Evolutionary conservation across 192 early-diverging fungal species (phyloP).

Genomic region (Tieghemiomyces parasiticus): DNA sequence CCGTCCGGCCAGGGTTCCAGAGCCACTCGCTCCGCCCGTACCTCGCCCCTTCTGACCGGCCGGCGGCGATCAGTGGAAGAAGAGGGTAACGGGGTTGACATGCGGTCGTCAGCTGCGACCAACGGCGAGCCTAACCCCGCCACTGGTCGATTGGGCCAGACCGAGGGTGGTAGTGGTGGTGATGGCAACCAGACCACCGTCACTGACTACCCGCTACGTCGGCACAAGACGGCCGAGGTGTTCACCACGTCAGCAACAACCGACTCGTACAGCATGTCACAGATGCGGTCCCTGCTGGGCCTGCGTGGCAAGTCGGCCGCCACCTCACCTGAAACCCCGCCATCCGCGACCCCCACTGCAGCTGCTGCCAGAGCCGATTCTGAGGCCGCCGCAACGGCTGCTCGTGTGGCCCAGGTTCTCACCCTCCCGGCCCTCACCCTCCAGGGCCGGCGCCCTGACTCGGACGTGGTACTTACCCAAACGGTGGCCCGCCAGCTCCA

Average conservation of each 20-base stretch:
- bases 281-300: slow-evolving; percentile 5
- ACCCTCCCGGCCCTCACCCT: slow-evolving; percentile 6
- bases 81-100: too few species aligned
- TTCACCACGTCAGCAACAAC: too few species aligned
- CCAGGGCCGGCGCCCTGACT: slow-evolving; percentile 8
- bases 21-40: neutral
- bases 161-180: too few species aligned
- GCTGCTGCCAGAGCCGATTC: too few species aligned
- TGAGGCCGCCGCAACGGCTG: too few species aligned
- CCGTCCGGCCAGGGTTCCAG: too few species aligned
- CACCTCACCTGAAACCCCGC: too few species aligned
- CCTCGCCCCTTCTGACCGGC: neutral
- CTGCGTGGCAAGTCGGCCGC: neutral
- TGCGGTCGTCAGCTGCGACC: too few species aligned
- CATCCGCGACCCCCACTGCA: too few species aligned
- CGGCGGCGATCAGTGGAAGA: too few species aligned
- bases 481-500: slow-evolving; percentile 38
- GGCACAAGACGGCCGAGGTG: slow-evolving; percentile 1
- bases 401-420: neutral
- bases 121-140: too few species aligned
- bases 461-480: slow-evolving; percentile 2
- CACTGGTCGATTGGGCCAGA: too few species aligned
- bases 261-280: neutral
- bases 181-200: neutral
- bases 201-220: slow-evolving; percentile 2